A percentile compares a stretch with the other conserved stretches of the same genome.
phyloP scores from a whole-genome alignment of 495 filamentous ascomycete genomes.

The Penicillium daleae region DNA sequence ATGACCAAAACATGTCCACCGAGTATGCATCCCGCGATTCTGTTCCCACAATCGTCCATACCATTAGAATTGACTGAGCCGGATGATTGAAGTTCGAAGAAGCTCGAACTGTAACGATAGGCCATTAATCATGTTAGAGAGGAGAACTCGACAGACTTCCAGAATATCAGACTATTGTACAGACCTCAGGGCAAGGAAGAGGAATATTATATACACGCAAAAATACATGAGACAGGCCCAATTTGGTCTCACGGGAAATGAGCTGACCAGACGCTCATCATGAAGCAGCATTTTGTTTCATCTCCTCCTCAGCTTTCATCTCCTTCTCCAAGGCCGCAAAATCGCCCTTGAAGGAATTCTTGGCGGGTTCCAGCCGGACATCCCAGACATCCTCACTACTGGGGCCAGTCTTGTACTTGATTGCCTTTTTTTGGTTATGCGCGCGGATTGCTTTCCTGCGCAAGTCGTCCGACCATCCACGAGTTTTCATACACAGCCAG shows the following conservation, averaged over 20 bases:
- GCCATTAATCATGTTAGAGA: not conserved
- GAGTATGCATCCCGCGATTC: not conserved
- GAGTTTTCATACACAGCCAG: slow-evolving; percentile 93
- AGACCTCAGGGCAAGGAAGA: slow-evolving; percentile 5
- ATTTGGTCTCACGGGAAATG: not conserved
- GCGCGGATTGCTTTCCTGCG: slow-evolving; percentile 64
- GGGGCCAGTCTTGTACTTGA: slow-evolving; percentile 71
- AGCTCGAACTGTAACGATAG: not conserved
- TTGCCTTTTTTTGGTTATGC: slow-evolving; percentile 72
- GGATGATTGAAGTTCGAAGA: not conserved
- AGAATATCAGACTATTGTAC: slow-evolving; percentile 15
- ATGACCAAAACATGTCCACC: no score
- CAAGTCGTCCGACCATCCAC: slow-evolving; percentile 47
- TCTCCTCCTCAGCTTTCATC: slow-evolving; percentile 52
- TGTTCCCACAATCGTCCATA: not conserved
- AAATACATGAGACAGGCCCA: slow-evolving; percentile 5
- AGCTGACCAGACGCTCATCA: slow-evolving; percentile 8
- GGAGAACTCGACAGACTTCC: slow-evolving; percentile 8
- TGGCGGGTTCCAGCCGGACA: slow-evolving; percentile 56
- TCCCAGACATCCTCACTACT: slow-evolving; percentile 95
- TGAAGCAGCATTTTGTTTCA: slow-evolving; percentile 19
- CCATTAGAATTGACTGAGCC: not conserved
- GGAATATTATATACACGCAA: slow-evolving; percentile 22
- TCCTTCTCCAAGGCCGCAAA: slow-evolving; percentile 60
- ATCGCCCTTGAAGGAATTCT: slow-evolving; percentile 59